Conservation (phyloP, 148 eudicot genomes). For the Amaranthus palmeri region DNA sequence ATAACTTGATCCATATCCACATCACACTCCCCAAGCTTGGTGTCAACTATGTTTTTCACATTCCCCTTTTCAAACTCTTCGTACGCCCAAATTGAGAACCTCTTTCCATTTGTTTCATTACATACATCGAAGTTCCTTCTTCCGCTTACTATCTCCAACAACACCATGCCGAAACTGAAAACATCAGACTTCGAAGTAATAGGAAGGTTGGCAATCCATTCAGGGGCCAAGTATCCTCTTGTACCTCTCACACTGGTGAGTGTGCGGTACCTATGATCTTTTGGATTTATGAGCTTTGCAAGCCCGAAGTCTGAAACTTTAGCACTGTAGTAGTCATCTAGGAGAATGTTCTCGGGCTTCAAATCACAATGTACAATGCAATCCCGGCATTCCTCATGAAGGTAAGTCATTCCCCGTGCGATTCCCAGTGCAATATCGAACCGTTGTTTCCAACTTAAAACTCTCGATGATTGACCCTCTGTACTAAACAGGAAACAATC, state of each 20-base stretch:
- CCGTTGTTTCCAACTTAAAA: conserved; percentile 57
- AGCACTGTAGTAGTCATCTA: conserved; percentile 63
- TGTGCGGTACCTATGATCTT: conserved; percentile 61
- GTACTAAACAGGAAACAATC: conserved; percentile 54
- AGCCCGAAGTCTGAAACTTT: conserved; percentile 89
- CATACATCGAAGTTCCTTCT: conserved; percentile 76
- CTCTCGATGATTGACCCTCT: conserved; percentile 34
- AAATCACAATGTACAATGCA: conserved; percentile 87
- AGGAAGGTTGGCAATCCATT: conserved; percentile 79
- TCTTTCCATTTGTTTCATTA: conserved; percentile 48
- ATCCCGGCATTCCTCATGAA: conserved; percentile 87
- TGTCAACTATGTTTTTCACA: conserved; percentile 41
- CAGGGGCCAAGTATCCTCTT: conserved; percentile 82
- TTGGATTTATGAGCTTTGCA: conserved; percentile 58
- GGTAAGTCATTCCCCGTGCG: conserved; percentile 76
- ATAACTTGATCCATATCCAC: conserved; percentile 54
- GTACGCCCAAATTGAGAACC: conserved; percentile 67
- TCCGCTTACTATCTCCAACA: conserved; percentile 76
- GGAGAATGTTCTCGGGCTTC: conserved; percentile 83
- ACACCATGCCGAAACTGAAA: conserved; percentile 75
- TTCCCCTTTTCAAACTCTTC: conserved; percentile 72
- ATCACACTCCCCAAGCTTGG: conserved; percentile 39
- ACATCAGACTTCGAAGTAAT: conserved; percentile 81
- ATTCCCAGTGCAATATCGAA: conserved; percentile 73
- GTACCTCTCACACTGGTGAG: conserved; percentile 76